Conservation (phyloP, 352 stramenopile genomes). For the Globisporangium sylvaticum region DNA sequence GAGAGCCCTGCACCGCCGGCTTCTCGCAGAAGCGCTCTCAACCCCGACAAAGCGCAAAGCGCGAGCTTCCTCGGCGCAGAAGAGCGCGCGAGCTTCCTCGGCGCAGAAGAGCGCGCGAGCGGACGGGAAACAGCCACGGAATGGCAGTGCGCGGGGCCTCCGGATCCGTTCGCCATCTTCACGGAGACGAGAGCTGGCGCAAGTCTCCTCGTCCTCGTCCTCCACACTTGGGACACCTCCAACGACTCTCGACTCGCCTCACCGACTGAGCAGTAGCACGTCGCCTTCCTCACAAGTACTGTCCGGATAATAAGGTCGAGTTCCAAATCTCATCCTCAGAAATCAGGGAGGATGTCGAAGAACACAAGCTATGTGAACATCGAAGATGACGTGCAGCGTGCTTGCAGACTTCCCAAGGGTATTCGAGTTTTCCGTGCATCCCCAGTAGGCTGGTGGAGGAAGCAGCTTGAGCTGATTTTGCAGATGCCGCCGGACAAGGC, state of each 20-base stretch:
- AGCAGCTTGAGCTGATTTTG: not conserved
- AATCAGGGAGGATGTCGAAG: not conserved
- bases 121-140: not conserved
- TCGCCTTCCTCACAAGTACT: not conserved
- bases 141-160: not conserved
- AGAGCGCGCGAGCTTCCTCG: not conserved
- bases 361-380: too few relatives aligned
- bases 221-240: not conserved
- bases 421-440: not conserved
- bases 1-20: slow-evolving; percentile 11
- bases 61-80: slow-evolving; percentile 1
- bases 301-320: not conserved
- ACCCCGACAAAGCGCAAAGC: slow-evolving; percentile 9
- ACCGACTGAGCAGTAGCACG: not conserved
- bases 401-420: not conserved
- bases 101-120: not conserved
- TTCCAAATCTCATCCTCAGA: not conserved
- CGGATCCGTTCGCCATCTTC: not conserved
- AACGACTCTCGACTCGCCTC: not conserved
- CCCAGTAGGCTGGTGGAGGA: not conserved
- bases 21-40: slow-evolving; percentile 8
- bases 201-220: not conserved
- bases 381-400: too few relatives aligned
- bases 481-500: not conserved
- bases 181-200: not conserved